Conservation (phyloP, 495 filamentous ascomycete genomes). For the Annulohypoxylon maeteangense region DNA sequence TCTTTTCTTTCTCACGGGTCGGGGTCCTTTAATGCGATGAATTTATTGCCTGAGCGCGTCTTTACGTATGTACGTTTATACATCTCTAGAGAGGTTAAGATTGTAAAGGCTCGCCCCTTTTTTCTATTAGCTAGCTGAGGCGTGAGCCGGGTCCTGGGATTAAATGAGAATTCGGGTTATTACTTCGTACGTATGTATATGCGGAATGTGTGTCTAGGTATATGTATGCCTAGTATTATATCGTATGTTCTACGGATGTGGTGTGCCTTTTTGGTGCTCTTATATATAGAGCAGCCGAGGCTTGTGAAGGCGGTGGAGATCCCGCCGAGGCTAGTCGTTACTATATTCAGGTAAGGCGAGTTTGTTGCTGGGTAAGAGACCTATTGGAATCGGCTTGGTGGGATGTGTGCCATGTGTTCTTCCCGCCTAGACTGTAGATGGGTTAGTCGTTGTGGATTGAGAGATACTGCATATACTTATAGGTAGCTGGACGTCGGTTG, state of each 20-base stretch:
- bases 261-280: background rate
- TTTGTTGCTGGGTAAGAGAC: background rate
- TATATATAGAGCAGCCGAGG: background rate
- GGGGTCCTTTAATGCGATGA: background rate
- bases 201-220: background rate
- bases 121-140: background rate
- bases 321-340: background rate
- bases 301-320: background rate
- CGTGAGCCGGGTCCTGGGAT: background rate
- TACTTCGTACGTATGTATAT: background rate
- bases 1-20: background rate
- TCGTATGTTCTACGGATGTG: background rate
- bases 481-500: background rate
- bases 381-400: background rate
- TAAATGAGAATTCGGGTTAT: background rate
- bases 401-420: background rate
- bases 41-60: constrained; percentile 23
- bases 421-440: background rate
- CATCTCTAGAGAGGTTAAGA: background rate
- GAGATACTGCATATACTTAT: too few species aligned
- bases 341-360: background rate
- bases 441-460: background rate
- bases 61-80: background rate
- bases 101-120: background rate
- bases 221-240: background rate